Base-by-base conservation (phyloP, 1,139 yeast species). In the Saccharomyces uvarum region DNA sequence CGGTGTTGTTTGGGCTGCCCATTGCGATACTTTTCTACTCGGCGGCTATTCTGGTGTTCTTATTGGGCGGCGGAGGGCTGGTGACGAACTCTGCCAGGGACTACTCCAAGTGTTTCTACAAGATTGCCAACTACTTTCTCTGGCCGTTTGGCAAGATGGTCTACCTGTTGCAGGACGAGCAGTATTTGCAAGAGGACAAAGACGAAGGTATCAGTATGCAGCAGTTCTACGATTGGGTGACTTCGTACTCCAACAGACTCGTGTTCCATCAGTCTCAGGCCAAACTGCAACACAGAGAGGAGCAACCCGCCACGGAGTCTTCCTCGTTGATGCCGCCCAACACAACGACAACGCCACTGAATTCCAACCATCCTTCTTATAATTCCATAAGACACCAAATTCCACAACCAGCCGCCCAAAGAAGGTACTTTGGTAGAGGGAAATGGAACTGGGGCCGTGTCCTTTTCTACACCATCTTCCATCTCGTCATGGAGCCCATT, bases 81-180 rank as follows among this genome's bases (percentile, higher is more conserved):
- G 75, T 69, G 59, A 70, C 74, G 24, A 60, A 63, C 14, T 68
- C 80, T 5, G 75, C 84, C 1, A 66, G 72, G 16, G 74, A 76
- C 48, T 93, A 93, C 66, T 84, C 88, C 4, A 75, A 70, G 52
- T 75, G 87, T 11, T 74, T 87, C 48, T 78, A 79, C 67, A 77
- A 79, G 44, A 69, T 91, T 53, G 96, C 95, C 2, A 70, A 72
- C 24, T 93, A 88, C 67, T 76, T 91, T 69, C 70, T 88, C 44
- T 81, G 77, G 70, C 99, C 99, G 2, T 93, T 91, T 74, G 98
- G 98, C 6, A 88, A 86, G 64, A 84, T 88, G 64, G 96, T 93
- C 1, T 80, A 89, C 56, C 76, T 93, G 60, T 80, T 79, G 57
- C 83, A 82, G 58, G 97, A 89, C 63, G 84, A 86, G 59, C 86